Base-by-base conservation (phyloP, 129 eudicot species). In the Scalesia atractyloides region DNA sequence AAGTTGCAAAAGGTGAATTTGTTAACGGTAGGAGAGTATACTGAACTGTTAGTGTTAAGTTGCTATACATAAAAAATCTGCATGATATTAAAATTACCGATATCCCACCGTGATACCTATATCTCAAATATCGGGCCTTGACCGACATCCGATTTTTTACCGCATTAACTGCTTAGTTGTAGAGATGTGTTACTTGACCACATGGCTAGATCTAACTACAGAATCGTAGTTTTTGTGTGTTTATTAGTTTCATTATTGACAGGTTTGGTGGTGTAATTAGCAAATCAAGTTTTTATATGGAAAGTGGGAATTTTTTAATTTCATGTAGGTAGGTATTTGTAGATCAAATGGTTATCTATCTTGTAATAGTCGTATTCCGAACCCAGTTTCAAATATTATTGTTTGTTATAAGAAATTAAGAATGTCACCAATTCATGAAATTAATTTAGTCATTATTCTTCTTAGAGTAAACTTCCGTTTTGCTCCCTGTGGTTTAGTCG, bases 221-320 rank as follows among this genome's bases (percentile, higher is more conserved):
- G 5, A 22, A 12, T 46, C 16, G 22, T 19, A 41, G 19, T 17
- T 19, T 71, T 1, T 24, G 10, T 15, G 17, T 19, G 48, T 33
- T 47, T 24, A 13, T 71, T 14, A 13, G 43, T 52, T 71, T 20
- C 11, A 58, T 58, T 19, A 37, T 39, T 39, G 53, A 57, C 34
- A 54, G 37, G 20, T 57, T 71, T 57, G 24, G 15, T 57, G 53
- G 53, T 41, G 54, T 51, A 51, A n/a, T 1, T 69, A 17, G 18
- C 2, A n/a, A 70, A 37, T 70, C 63, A 69, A 34, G 50, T 52
- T 34, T 15, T 50, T 63, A n/a, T 50, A 50, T 50, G 59, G 73
- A 30, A 68, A 15, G 33, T 49, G 20, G 12, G 22, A 36, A 26
- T 24, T 1, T 20, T 57, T 24, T 9, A 5, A 34, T 24, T 14